Conservation (phyloP, 257 asterid species). For the Solanum peruvianum region DNA sequence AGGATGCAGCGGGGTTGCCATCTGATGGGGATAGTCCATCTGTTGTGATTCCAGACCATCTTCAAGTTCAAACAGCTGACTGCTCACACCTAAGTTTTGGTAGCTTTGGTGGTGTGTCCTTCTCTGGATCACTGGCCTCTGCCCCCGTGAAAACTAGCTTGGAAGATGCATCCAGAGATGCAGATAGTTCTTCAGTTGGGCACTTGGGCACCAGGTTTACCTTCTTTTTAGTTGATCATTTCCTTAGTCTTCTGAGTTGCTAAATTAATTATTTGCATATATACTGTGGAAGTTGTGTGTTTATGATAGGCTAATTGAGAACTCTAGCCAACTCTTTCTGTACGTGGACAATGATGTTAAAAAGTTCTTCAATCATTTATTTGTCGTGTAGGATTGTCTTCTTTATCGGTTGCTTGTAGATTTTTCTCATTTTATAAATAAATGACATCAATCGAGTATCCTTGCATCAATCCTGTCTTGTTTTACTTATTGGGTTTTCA, state of each 20-base stretch:
- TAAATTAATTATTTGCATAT: neutral
- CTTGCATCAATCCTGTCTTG: neutral
- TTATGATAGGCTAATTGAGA: neutral
- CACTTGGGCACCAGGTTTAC: slow-evolving; percentile 49
- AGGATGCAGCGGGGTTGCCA: slow-evolving; percentile 31
- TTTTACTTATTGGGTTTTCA: neutral
- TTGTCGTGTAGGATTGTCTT: neutral
- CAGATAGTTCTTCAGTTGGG: slow-evolving; percentile 32
- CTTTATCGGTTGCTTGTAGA: neutral
- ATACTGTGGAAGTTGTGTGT: neutral
- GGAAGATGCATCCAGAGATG: slow-evolving; percentile 39
- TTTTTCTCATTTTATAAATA: neutral
- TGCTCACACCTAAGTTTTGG: slow-evolving; percentile 93
- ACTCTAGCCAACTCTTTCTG: neutral
- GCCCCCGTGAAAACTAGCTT: slow-evolving; percentile 28
- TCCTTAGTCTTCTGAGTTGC: neutral
- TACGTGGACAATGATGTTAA: neutral
- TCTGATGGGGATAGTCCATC: slow-evolving; percentile 45
- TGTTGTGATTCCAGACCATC: slow-evolving; percentile 70
- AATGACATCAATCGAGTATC: neutral
- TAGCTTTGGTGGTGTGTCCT: slow-evolving; percentile 42
- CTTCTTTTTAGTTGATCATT: neutral
- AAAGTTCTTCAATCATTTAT: neutral
- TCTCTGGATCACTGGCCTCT: slow-evolving; percentile 38
- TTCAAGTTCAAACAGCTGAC: slow-evolving; percentile 66